Conservation (phyloP, 2,329 filamentous ascomycete genomes). For the Arthrobotrys pseudoclavata region DNA sequence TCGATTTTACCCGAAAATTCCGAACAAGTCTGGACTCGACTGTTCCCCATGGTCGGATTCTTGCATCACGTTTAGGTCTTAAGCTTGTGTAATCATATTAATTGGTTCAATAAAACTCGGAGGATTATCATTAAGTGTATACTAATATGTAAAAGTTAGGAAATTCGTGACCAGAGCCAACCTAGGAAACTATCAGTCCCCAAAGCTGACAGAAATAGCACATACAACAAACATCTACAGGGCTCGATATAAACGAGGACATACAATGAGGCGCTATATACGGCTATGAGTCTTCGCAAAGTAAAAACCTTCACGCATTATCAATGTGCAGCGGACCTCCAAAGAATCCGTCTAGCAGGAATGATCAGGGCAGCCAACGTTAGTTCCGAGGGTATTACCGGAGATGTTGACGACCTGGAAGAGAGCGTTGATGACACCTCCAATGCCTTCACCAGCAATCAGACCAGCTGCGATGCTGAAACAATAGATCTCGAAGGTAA, state of each 20-base stretch:
- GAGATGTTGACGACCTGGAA: slow-evolving; percentile 67
- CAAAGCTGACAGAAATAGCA: slow-evolving; percentile 20
- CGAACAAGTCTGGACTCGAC: too few species aligned
- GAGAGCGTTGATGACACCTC: slow-evolving; percentile 74
- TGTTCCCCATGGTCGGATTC: too few species aligned
- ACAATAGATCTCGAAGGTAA: slow-evolving; percentile 72
- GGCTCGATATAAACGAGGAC: slow-evolving; percentile 1
- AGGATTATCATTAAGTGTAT: slow-evolving; percentile 32
- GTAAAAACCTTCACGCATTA: slow-evolving; percentile 7
- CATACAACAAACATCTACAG: slow-evolving; percentile 23
- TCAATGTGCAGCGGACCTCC: neutral
- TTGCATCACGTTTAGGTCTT: neutral
- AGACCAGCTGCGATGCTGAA: slow-evolving; percentile 74
- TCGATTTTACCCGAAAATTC: too few species aligned
- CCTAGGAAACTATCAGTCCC: neutral
- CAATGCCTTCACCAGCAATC: slow-evolving; percentile 76
- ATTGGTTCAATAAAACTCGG: neutral
- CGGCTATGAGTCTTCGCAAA: slow-evolving; percentile 30
- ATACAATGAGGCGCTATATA: slow-evolving; percentile 30
- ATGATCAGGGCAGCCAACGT: slow-evolving; percentile 67
- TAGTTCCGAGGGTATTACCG: slow-evolving; percentile 66
- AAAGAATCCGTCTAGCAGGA: slow-evolving; percentile 35
- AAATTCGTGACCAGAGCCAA: slow-evolving; percentile 17
- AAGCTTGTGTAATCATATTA: neutral
- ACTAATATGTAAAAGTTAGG: slow-evolving; percentile 20